Conservation (phyloP, 148 eudicot genomes). For the Cornus kousa region DNA sequence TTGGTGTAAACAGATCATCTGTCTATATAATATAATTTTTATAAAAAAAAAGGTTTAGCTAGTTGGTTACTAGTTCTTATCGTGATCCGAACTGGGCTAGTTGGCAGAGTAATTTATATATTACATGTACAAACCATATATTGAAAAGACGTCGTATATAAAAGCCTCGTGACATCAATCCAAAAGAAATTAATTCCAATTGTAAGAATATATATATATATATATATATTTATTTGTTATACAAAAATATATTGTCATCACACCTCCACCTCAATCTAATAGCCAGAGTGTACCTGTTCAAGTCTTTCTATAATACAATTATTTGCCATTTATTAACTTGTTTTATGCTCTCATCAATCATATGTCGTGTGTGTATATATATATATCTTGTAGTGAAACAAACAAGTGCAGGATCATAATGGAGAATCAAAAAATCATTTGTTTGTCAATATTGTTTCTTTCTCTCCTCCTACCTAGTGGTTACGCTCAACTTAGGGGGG, state of each 20-base stretch:
- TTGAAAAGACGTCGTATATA: too few species aligned
- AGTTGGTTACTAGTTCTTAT: too few species aligned
- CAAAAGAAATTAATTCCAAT: too few species aligned
- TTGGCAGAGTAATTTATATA: too few species aligned
- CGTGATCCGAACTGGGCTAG: too few species aligned
- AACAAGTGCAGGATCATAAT: background rate
- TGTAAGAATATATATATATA: background rate
- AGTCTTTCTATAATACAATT: background rate
- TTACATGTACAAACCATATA: too few species aligned
- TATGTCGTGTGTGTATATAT: too few species aligned
- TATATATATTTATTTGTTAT: background rate
- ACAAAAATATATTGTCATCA: background rate
- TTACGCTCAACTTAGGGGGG: conserved; percentile 27
- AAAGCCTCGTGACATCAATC: too few species aligned
- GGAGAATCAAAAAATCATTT: background rate
- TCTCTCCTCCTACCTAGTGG: conserved; percentile 5
- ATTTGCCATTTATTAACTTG: background rate
- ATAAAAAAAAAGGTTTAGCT: too few species aligned
- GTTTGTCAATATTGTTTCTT: conserved; percentile 4
- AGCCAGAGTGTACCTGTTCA: background rate
- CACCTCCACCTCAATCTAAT: conserved; percentile 1
- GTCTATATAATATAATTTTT: background rate
- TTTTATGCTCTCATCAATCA: background rate
- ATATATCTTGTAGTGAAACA: background rate
- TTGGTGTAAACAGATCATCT: background rate